Evolutionary conservation across 1,284 basidiomycete genomes (phyloP), one percentile per base, ranked within the genome.

Genomic region (Coniferiporia weirii): DNA sequence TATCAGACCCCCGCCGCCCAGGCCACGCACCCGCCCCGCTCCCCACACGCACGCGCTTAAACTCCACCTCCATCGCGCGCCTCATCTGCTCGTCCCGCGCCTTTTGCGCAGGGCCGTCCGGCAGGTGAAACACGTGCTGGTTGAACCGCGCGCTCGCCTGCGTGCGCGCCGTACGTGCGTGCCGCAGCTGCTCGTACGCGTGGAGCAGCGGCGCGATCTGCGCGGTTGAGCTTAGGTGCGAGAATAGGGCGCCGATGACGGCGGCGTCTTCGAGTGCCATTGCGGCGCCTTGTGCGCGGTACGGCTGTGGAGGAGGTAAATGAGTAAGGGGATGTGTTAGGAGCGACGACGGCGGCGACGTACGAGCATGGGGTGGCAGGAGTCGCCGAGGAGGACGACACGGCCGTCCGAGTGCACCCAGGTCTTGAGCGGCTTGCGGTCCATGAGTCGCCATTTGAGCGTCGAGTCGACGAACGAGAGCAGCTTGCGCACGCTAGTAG

Each of bases 231-330:
- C 73, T 71, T 34, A 85, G 66, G 20, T 71, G 76, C 1, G 81
- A 79, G 64, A 87, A 76, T 12, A 86, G 75, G 53, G 77, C 77
- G 0, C 84, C 85, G 27, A 87, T 73, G 0, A 85, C 80, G 0
- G 81, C 82, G 0, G 79, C 83, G 60, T 87, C 85, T 70, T 88
- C 85, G 54, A 87, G 74, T 0, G 85, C 85, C 76, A 87, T 85
- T 2, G 84, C 83, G 13, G 84, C 80, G 13, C 84, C 85, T 68
- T 87, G 85, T 0, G 83, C 85, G 45, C 82, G 79, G 68, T 85
- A 85, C 4, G 85, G 85, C 83, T 85, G 63, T 22, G 15, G 1
- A 34, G 54, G 44, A 27, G 20, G 43, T 59, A 52, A 22, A 54
- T 52, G 8, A 19, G 38, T 40, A 7, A 10, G 15, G 38, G 8